These are phyloP conservation scores for Botrytis paeoniae DNA, from an alignment of 2,329 filamentous ascomycete species.

Conservation along the genomic window DNA sequence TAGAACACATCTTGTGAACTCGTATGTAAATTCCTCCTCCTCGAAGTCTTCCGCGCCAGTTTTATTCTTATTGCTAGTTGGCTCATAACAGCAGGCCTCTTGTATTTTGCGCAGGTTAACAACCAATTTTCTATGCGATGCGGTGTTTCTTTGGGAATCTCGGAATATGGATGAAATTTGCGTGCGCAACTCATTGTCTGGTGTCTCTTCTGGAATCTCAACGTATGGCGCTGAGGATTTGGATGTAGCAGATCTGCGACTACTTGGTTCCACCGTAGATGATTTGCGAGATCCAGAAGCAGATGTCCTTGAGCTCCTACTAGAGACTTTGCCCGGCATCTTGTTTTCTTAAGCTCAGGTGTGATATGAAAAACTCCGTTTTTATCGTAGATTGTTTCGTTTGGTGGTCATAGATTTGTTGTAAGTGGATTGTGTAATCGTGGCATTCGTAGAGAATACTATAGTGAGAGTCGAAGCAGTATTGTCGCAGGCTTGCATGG, in stretches of 20 bases:
- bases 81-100: slow-evolving; percentile 74
- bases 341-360: slow-evolving; percentile 15
- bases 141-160: slow-evolving; percentile 84
- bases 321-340: slow-evolving; percentile 48
- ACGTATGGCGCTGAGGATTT: slow-evolving; percentile 39
- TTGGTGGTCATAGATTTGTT: not conserved
- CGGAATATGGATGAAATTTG: slow-evolving; percentile 71
- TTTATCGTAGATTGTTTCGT: not conserved
- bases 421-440: not conserved
- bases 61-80: slow-evolving; percentile 50
- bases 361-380: not conserved
- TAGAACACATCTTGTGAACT: slow-evolving; percentile 79
- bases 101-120: slow-evolving; percentile 88
- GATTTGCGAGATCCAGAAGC: slow-evolving; percentile 42
- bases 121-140: slow-evolving; percentile 84
- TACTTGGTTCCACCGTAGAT: slow-evolving; percentile 40
- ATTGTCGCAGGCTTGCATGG: not conserved
- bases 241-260: slow-evolving; percentile 43
- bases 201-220: slow-evolving; percentile 68
- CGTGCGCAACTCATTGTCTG: slow-evolving; percentile 66
- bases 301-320: slow-evolving; percentile 42
- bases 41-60: slow-evolving; percentile 64
- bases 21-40: slow-evolving; percentile 82
- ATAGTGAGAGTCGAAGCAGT: not conserved
- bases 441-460: not conserved